Base-by-base conservation (phyloP, 208 protist species). In the Leptomonas pyrrhocoris region DNA sequence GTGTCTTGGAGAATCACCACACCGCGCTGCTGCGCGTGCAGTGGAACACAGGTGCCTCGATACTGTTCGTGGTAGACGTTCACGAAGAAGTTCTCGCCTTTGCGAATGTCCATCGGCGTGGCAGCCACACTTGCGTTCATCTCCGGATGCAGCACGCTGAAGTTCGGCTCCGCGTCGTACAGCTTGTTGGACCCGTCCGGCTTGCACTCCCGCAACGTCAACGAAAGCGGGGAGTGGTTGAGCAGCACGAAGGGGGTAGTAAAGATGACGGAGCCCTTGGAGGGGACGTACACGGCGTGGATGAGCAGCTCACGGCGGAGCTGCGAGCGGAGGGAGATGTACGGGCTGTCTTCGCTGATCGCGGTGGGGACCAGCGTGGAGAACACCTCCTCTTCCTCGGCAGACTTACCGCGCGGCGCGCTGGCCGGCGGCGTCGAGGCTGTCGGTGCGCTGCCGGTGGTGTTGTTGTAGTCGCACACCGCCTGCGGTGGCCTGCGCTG, bases 1-100 rank as follows among this genome's bases (percentile, higher is more conserved):
- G 46, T 57, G 23, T 81, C 74, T 62, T 83, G 73, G 57, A 96
- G 42, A n/a, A 91, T 62, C 45, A 94, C 89, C 19, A 91, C 40
- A 38, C 92, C 87, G 34, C 86, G 76, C 71, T 89, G 84, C 61
- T 94, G 89, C 11, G 89, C 89, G 58, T 96, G 92, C 40, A 96
- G 65, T 5, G 92, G 92, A 19, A 96, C 68, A 28, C 70, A 79
- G 69, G 46, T 68, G 55, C 78, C 81, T n/a, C 61, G 18, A 61
- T 81, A 77, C 34, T 78, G 54, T 43, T 69, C 77, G 57, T 68
- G 67, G 36, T 73, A 74, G 23, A 96, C 27, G 63, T 84, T 90
- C 19, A 96, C 92, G 69, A 93, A 93, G 63, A 96, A 93, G 60
- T 86, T 70, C 28, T 85, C 80, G 21, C 62, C 61, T 59, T 81